Evolutionary conservation across 306 rosid genomes (phyloP).

Genomic region (Cucumis hystrix): DNA sequence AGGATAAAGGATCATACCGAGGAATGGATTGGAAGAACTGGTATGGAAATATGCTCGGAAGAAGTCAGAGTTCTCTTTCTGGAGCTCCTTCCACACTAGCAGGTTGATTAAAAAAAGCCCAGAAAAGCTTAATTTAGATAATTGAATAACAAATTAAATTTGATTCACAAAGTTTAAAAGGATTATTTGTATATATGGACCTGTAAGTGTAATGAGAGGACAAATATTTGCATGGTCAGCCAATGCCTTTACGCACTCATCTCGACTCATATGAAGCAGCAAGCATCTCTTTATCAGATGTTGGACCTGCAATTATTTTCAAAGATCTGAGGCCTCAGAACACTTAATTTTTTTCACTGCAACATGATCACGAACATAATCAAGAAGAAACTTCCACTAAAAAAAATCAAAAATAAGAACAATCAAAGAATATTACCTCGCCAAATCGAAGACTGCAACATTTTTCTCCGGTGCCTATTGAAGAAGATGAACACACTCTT

Average conservation of each 20-base stretch:
- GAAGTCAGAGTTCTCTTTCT: constrained; percentile 75
- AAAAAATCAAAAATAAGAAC: not conserved
- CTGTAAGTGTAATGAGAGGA: constrained; percentile 75
- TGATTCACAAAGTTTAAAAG: not conserved
- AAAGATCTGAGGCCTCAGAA: constrained; percentile 44
- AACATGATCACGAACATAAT: not conserved
- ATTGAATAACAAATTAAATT: not conserved
- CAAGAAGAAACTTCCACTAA: not conserved
- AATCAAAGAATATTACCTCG: constrained; percentile 15
- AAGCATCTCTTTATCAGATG: constrained; percentile 85
- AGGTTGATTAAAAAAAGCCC: not conserved
- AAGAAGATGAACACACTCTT: not conserved
- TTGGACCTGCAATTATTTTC: constrained; percentile 66
- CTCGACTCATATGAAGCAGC: constrained; percentile 65
- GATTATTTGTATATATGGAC: constrained; percentile 6
- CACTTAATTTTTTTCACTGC: constrained; percentile 49
- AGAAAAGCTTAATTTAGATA: no score
- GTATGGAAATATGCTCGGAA: constrained; percentile 58
- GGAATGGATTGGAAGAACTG: constrained; percentile 26
- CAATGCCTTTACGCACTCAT: constrained; percentile 64
- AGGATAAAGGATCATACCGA: constrained; percentile 21
- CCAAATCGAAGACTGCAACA: constrained; percentile 27
- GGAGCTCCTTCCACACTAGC: constrained; percentile 85
- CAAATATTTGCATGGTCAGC: constrained; percentile 60
- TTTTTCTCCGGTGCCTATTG: not conserved